A percentile compares a stretch with the other conserved stretches of the same genome.
phyloP scores from a whole-genome alignment of 2,329 filamentous ascomycete genomes.

The Sclerotinia glacialis region DNA sequence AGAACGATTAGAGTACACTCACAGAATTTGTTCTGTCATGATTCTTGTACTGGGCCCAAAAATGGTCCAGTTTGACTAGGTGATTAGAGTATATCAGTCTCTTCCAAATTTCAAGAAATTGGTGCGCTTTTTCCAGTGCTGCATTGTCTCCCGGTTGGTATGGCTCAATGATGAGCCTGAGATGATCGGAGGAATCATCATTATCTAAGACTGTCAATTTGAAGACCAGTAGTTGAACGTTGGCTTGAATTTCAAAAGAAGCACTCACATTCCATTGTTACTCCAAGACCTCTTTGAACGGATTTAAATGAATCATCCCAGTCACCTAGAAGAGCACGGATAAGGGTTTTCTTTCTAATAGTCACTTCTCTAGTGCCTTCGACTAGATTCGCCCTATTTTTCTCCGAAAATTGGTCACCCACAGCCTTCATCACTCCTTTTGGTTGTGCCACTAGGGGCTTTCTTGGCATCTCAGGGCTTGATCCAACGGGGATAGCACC shows the following conservation, averaged over 20 bases:
- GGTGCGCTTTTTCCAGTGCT: slow-evolving; percentile 5
- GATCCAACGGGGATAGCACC: neutral
- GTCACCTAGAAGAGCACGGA: slow-evolving; percentile 8
- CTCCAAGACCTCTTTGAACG: slow-evolving; percentile 6
- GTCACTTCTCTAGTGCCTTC: slow-evolving; percentile 6
- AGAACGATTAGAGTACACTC: slow-evolving; percentile 1
- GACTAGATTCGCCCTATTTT: neutral
- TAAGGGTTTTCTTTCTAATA: neutral
- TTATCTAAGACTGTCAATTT: slow-evolving; percentile 1
- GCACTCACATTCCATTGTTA: slow-evolving; percentile 1
- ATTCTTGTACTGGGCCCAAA: slow-evolving; percentile 11
- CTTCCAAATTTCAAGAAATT: slow-evolving; percentile 8
- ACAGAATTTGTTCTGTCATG: neutral
- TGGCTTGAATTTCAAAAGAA: neutral
- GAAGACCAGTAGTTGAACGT: neutral
- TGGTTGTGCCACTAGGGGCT: neutral
- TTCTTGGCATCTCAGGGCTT: slow-evolving; percentile 1
- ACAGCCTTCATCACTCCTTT: neutral
- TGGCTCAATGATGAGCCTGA: slow-evolving; percentile 8
- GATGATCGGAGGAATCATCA: neutral
- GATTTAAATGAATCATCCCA: neutral
- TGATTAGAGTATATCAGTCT: slow-evolving; percentile 14
- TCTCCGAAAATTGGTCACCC: neutral
- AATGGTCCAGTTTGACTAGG: slow-evolving; percentile 6
- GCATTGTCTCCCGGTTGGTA: slow-evolving; percentile 1